Base-by-base conservation (phyloP, 2,329 filamentous ascomycete species). In the Neofusicoccum umdonicola region DNA sequence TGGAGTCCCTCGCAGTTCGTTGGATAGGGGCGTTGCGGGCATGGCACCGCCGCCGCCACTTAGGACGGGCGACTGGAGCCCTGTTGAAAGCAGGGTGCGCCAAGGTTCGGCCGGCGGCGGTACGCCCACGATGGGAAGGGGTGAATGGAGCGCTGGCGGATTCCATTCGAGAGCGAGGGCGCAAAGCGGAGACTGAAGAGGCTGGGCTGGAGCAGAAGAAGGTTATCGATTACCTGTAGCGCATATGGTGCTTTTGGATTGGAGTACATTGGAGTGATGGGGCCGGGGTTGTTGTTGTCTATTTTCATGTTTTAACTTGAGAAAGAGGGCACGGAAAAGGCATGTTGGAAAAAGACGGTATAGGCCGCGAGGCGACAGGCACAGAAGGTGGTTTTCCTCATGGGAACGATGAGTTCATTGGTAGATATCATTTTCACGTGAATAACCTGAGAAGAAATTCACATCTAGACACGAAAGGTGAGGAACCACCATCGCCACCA, bases 121-220 rank as follows among this genome's bases (percentile, higher is more conserved):
- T 3, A 63, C 61, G 37, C 61, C 61, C 15, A 63, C 61, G 15
- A 19, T 62, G 37, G 61, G 61, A 17, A 42, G 51, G 17, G 51
- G 39, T 9, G 61, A 63, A 19, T 63, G 61, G 61, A 45, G 41
- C 35, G 61, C 48, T n/a, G 61, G 48, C 39, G 41, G 48, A 22
- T 63, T 56, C 39, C 35, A 50, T 27, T 52, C 51, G 31, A 63
- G 61, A 31, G 50, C 61, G 31, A 56, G 61, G 27, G 61, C 50
- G 27, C 42, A 45, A 39, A 44, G 61, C 17, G 50, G 27, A 19
- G 39, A 63, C 22, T 54, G 31, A 35, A 11, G 19, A 47, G 27
- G 27, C 27, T 31, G 27, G 13, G 34, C 9, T 15, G 27, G 7
- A 31, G 19, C 8, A 35, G 37, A 22, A 19, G 51, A 47, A 34